Evolutionary conservation across 495 filamentous ascomycete species (phyloP).

Genomic region (Ascobolus immersus): DNA sequence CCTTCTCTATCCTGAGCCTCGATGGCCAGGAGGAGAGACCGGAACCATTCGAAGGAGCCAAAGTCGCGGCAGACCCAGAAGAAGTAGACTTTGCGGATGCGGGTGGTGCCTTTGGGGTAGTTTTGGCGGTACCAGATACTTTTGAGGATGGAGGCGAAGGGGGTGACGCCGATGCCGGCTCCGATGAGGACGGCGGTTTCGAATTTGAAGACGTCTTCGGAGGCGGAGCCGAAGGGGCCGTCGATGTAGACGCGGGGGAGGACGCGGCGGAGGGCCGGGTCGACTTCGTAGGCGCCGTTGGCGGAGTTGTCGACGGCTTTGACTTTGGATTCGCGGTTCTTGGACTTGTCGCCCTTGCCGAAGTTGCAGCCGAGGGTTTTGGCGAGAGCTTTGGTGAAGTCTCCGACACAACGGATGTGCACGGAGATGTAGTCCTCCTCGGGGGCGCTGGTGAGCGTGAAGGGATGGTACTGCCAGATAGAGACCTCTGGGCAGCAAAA

Average conservation of each 20-base stretch:
- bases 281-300: constrained; percentile 28
- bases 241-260: constrained; percentile 53
- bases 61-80: constrained; percentile 63
- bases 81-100: constrained; percentile 57
- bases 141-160: constrained; percentile 56
- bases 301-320: constrained; percentile 36
- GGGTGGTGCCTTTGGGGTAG: constrained; percentile 47
- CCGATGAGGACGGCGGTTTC: constrained; percentile 43
- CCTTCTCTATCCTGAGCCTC: constrained; percentile 61
- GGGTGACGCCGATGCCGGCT: constrained; percentile 48
- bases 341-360: constrained; percentile 27
- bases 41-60: constrained; percentile 60
- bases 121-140: constrained; percentile 75
- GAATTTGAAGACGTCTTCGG: constrained; percentile 56
- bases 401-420: constrained; percentile 44
- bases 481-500: constrained; percentile 60
- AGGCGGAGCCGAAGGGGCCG: constrained; percentile 53
- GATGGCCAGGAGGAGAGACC: constrained; percentile 49
- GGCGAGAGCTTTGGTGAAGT: constrained; percentile 40
- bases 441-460: constrained; percentile 52
- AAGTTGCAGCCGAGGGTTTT: constrained; percentile 44
- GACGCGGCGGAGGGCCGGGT: constrained; percentile 41
- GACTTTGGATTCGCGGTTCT: constrained; percentile 22
- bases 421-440: constrained; percentile 66
- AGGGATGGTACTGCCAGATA: constrained; percentile 56